Base-by-base conservation (phyloP, 345 rosid genomes). In the Raphanus sativus region DNA sequence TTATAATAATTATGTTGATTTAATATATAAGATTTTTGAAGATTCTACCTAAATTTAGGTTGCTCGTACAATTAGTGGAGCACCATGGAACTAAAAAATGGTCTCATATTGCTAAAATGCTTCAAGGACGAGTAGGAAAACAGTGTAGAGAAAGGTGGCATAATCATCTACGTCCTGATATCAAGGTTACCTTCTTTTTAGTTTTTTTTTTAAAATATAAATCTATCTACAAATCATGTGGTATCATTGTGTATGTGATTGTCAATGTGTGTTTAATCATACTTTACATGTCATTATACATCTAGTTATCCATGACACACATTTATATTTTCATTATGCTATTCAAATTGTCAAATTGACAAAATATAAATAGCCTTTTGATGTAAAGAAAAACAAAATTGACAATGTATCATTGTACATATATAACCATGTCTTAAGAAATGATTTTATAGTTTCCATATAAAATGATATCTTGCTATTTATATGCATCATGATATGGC, bases 61-160 rank as follows among this genome's bases (percentile, higher is more conserved):
- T 75, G 8, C 58, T 95, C 84, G 78, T 85, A 81, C 77, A 79
- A 70, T 84, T 92, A 71, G 98, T 95, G 67, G 90, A 85, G 5
- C 81, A 79, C 50, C 69, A 78, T 78, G 99, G 98, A 16, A 59
- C 89, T 34, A 90, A 88, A 36, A 91, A 87, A 75, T 95, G 99
- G 99, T 89, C 98, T 60, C 84, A 83, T 21, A 89, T 95, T 77
- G 96, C 98, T 52, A 89, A 83, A 66, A 82, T 86, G 89, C 78
- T 95, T 78, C 85, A 91, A 6, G 97, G 98, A 52, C 82, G 99
- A 60, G 90, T 91, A 8, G 99, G 98, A 34, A 95, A 95, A 81
- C 99, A 95, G 30, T 95, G 99, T 38, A 81, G 99, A 71, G 99
- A 95, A 77, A 89, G 98, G 64, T 95, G 99, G 99, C 99, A 92